Base-by-base conservation (phyloP, 108 stramenopile genomes). In the Cyclotella atomus region DNA sequence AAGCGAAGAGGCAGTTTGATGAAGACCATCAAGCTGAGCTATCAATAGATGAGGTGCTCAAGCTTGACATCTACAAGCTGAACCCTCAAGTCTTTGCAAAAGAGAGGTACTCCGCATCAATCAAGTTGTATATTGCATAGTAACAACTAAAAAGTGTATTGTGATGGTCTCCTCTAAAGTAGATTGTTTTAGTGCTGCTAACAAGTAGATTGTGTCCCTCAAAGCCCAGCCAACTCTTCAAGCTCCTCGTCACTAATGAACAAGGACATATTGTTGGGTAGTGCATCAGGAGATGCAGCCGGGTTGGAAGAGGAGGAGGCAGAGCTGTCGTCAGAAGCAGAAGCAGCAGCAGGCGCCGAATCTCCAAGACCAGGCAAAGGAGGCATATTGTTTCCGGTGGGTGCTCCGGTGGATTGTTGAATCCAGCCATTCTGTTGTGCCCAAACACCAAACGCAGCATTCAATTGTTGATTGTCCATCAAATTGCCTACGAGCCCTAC, bases 21-120 rank as follows among this genome's bases (percentile, higher is more conserved):
- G 47, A 49, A n/a, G 47, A 49, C 47, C 47, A 49, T 19, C 47
- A 49, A 19, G 17, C 47, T 4, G 17, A 49, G 47, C 47, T 49
- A 4, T n/a, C 47, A n/a, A 10, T 49, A 4, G 47, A 49, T 4
- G 47, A 49, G n/a, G 47, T 49, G n/a, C 10, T 49, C 16, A 4
- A 12, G 10, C 47, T 49, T 19, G 47, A 49, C n/a, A 49, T 49
- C 47, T 49, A 49, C n/a, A 49, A 49, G 47, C n/a, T 49, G 47
- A 49, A 19, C 47, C 9, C 10, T n/a, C 16, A 49, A 4, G n/a
- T 49, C 4, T 17, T 49, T n/a, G 9, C 47, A 19, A 49, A 19
- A 49, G 47, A 49, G n/a, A 19, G n/a, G n/a, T 49, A 49, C n/a
- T 17, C 9, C 47, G n/a, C 47, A n/a, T 17, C 47, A 49, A n/a